Evolutionary conservation across 2,329 filamentous ascomycete species (phyloP).

Genomic region (Davidsoniella australis): DNA sequence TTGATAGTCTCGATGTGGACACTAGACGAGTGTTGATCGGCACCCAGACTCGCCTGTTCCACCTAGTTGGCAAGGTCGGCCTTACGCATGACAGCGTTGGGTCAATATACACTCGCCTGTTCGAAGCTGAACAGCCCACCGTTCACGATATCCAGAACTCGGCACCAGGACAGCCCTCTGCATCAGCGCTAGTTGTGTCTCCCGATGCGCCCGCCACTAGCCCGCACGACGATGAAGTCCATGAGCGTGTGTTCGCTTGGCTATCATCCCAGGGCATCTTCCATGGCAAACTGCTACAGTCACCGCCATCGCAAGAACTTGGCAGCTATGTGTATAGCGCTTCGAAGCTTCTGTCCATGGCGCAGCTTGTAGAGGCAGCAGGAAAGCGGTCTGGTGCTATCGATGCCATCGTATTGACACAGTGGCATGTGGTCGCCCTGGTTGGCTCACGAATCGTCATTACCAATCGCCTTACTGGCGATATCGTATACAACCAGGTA

Average conservation of each 20-base stretch:
- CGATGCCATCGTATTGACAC: conserved; percentile 66
- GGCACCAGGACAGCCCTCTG: conserved; percentile 25
- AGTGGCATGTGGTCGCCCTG: conserved; percentile 81
- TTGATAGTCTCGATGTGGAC: conserved; percentile 59
- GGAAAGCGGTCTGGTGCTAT: conserved; percentile 56
- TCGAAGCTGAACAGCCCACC: conserved; percentile 69
- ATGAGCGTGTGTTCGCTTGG: conserved; percentile 76
- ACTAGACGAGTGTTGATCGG: conserved; percentile 61
- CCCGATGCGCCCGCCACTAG: conserved; percentile 48
- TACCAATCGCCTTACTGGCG: conserved; percentile 72
- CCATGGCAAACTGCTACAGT: conserved; percentile 60
- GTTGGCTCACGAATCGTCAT: conserved; percentile 71
- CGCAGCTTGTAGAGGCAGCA: conserved; percentile 54
- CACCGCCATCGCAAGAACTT: conserved; percentile 41
- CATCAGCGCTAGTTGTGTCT: conserved; percentile 56
- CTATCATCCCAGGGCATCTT: conserved; percentile 73
- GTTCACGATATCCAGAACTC: conserved; percentile 44
- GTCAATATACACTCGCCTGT: conserved; percentile 73
- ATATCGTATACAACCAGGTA: conserved; percentile 71
- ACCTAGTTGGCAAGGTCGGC: conserved; percentile 64
- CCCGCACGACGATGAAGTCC: conserved; percentile 37
- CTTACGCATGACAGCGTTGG: conserved; percentile 62
- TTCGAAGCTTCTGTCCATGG: conserved; percentile 58
- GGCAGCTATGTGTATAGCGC: conserved; percentile 62
- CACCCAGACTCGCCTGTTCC: conserved; percentile 61